Evolutionary conservation across 495 filamentous ascomycete species (phyloP), one percentile per base, ranked within the genome.

Genomic region (Neurospora sp.): DNA sequence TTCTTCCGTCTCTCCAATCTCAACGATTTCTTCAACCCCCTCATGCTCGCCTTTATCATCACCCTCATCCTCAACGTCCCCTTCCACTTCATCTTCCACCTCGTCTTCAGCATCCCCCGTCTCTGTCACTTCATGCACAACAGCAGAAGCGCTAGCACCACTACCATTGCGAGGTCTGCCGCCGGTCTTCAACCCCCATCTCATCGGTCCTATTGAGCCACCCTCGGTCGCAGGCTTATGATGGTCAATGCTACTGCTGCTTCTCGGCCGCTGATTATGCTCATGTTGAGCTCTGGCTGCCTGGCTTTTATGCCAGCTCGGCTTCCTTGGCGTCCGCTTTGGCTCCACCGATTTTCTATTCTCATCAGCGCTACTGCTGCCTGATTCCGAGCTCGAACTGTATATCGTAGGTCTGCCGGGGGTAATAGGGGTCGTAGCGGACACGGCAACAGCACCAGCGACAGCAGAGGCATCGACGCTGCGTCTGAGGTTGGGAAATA

Each of bases 401-500:
- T 65, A 65, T 18, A 65, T 65, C 53, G 53, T 35, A 65, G 53
- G 53, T 65, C 53, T 35, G 27, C 53, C 53, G 3, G 53, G 53
- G 7, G 53, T 65, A 65, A 65, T 14, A 8, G 53, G 53, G 27
- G 14, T 9, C 6, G 53, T 65, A 9, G 3, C 53, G 9, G 53
- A 65, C 53, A 2, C 22, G 14, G 12, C 76, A 16, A 41, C 72
- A 16, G 73, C 73, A 16, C 35, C 74, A 20, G 68, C 71, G 27
- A 53, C 73, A 16, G 71, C 73, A 37, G 72, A 76, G 7, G 72
- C 75, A 37, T 81, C 78, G 44, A 79, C 78, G n/a, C 80, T 82
- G 71, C 79, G 80, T 20, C 82, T 70, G 10, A 85, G 72, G 69
- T 84, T 84, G 0, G 83, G 84, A 69, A 86, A 86, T 78, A 86